Conservation (phyloP, 495 filamentous ascomycete species). For the Penicillium mononematosum region DNA sequence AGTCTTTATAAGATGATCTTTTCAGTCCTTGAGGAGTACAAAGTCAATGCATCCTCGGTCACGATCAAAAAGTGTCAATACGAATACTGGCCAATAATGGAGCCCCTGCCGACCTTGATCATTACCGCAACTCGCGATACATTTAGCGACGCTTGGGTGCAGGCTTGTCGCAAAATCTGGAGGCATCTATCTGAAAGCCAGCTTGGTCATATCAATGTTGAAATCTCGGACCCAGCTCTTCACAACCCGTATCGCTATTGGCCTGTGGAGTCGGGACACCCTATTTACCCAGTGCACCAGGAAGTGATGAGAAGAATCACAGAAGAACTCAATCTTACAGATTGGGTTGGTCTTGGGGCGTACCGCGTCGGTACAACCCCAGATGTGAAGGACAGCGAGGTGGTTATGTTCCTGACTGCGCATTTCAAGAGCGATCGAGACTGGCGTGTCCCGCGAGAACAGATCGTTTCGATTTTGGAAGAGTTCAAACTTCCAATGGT, state of each 20-base stretch:
- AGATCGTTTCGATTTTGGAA: too few species aligned
- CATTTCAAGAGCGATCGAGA: too few species aligned
- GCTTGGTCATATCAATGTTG: background rate
- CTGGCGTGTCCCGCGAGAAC: too few species aligned
- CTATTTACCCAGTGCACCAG: rapidly evolving
- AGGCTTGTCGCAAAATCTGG: background rate
- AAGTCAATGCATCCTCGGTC: background rate
- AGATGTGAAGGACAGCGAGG: too few species aligned
- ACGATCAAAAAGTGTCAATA: background rate
- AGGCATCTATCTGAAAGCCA: background rate
- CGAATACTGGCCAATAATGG: background rate
- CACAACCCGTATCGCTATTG: background rate
- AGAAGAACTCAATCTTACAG: background rate
- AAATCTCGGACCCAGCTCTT: background rate
- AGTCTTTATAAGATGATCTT: background rate
- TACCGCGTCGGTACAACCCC: too few species aligned
- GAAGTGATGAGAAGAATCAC: background rate
- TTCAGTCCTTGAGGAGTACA: background rate
- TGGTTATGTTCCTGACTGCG: too few species aligned
- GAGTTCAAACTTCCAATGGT: too few species aligned
- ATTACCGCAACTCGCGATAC: background rate
- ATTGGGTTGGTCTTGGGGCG: too few species aligned
- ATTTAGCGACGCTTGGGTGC: background rate
- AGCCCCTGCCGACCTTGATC: background rate
- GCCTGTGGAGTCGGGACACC: background rate